Conservation (phyloP, 345 rosid species). For the Eutrema yunnanense region DNA sequence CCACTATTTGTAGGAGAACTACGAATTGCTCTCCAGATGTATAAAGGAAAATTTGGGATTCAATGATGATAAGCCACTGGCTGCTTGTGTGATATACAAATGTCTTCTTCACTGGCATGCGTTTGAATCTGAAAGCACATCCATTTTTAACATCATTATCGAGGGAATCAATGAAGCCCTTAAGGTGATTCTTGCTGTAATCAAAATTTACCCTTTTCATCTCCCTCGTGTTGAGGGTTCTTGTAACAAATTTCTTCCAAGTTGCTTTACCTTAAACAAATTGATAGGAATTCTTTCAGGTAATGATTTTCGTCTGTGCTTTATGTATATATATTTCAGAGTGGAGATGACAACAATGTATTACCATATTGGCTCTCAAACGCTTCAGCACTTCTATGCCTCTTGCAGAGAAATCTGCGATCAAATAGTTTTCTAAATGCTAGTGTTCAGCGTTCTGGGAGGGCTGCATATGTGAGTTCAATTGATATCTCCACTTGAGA, state of each 20-base stretch:
- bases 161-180: slow-evolving; percentile 83
- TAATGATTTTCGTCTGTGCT: neutral
- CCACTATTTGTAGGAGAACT: slow-evolving; percentile 60
- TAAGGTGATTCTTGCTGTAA: slow-evolving; percentile 44
- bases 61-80: slow-evolving; percentile 72
- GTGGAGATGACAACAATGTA: slow-evolving; percentile 53
- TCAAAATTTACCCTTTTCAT: neutral
- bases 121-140: slow-evolving; percentile 85
- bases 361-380: slow-evolving; percentile 96
- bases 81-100: slow-evolving; percentile 83
- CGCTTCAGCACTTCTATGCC: slow-evolving; percentile 93
- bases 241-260: neutral
- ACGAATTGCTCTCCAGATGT: slow-evolving; percentile 76
- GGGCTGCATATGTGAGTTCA: slow-evolving; percentile 62
- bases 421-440: slow-evolving; percentile 69
- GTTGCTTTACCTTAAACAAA: neutral
- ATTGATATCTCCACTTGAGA: slow-evolving; percentile 1
- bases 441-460: slow-evolving; percentile 57
- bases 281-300: neutral
- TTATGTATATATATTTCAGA: slow-evolving; percentile 43
- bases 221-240: slow-evolving; percentile 1
- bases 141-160: slow-evolving; percentile 80
- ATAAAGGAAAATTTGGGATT: slow-evolving; percentile 85
- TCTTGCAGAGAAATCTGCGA: slow-evolving; percentile 78
- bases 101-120: slow-evolving; percentile 94